phyloP scores from a whole-genome alignment of 768 basidiomycete genomes.

The Amanita pallidorosea region DNA sequence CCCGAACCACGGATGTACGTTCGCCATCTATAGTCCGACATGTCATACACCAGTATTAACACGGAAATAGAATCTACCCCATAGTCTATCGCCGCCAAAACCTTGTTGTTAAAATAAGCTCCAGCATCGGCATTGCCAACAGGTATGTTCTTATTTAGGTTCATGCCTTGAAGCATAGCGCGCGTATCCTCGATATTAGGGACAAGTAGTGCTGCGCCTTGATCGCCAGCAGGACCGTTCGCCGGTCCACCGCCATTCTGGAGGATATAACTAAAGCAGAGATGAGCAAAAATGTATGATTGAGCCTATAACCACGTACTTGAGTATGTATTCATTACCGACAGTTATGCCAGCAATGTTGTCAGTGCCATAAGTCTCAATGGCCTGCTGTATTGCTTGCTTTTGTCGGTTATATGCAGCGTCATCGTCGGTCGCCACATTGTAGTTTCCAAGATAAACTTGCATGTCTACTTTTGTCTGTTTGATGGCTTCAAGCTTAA shows the following conservation, averaged over 20 bases:
- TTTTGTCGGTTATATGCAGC: constrained; percentile 69
- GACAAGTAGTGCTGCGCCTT: constrained; percentile 54
- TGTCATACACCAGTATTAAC: background rate
- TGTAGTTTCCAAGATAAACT: constrained; percentile 71
- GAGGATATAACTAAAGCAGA: constrained; percentile 41
- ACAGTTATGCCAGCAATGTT: constrained; percentile 78
- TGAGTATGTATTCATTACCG: constrained; percentile 85
- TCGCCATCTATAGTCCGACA: constrained; percentile 51
- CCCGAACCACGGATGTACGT: constrained; percentile 95
- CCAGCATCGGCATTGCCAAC: constrained; percentile 85
- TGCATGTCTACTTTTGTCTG: constrained; percentile 82
- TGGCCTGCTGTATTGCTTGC: constrained; percentile 49
- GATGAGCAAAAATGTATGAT: background rate
- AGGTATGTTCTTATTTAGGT: constrained; percentile 44
- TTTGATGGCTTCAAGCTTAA: constrained; percentile 75
- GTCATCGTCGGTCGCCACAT: constrained; percentile 46
- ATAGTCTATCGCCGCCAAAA: constrained; percentile 56
- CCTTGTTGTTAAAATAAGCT: constrained; percentile 64
- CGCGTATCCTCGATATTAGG: constrained; percentile 59
- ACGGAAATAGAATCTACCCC: constrained; percentile 32
- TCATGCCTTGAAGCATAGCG: constrained; percentile 41
- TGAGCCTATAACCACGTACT: constrained; percentile 30
- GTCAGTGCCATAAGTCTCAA: constrained; percentile 68
- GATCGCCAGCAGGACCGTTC: constrained; percentile 47
- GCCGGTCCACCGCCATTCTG: constrained; percentile 38